These are phyloP conservation scores for Ambrosia artemisiifolia DNA, from an alignment of 129 eudicot species.

Conservation along the genomic window DNA sequence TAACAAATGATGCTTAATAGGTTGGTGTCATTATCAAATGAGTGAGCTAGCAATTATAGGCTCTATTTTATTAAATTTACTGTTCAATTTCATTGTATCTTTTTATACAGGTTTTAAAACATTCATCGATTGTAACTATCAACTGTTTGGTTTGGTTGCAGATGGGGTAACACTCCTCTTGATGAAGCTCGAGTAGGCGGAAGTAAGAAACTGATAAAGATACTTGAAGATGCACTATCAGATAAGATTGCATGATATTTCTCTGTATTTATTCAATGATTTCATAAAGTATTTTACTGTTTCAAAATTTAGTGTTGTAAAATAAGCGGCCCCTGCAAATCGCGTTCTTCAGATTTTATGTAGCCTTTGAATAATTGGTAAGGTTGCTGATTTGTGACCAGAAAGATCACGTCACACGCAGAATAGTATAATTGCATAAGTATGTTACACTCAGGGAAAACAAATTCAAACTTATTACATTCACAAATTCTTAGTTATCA, in stretches of 20 bases:
- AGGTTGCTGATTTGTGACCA: background rate
- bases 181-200: conserved; percentile 62
- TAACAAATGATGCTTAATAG: too few relatives aligned
- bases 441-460: background rate
- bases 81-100: background rate
- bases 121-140: background rate
- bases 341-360: background rate
- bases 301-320: background rate
- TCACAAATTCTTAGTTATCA: background rate
- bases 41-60: too few relatives aligned
- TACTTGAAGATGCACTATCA: conserved; percentile 49
- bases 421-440: background rate
- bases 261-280: too few relatives aligned
- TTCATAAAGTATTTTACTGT: background rate
- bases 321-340: background rate
- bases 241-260: background rate
- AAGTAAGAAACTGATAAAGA: conserved; percentile 41
- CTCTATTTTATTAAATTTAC: background rate
- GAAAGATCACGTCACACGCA: background rate
- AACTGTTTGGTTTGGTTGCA: conserved; percentile 11
- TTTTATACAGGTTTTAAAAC: background rate
- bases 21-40: too few relatives aligned
- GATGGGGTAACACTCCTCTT: conserved; percentile 66
- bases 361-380: background rate
- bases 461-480: background rate